Percentiles rank a stretch among this genome's conserved stretches.
These are phyloP conservation scores for Stentor coeruleus DNA, from an alignment of 73 alveolate species.

Conservation along the genomic window DNA sequence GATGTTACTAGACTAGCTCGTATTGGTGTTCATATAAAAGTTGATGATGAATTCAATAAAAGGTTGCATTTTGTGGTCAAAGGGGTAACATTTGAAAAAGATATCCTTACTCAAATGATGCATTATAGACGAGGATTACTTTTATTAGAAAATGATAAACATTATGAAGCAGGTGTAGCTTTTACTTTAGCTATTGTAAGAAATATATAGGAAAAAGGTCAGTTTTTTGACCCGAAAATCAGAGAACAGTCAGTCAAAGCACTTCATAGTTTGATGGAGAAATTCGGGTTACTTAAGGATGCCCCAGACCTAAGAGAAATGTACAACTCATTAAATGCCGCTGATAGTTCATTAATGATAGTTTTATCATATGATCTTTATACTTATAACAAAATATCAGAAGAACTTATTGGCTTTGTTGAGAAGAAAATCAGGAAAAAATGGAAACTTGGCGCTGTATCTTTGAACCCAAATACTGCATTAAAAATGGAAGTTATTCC, in stretches of 20 bases:
- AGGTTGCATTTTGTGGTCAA: slow-evolving; percentile 5
- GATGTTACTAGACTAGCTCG: neutral
- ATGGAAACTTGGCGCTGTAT: neutral
- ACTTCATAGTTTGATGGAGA: neutral
- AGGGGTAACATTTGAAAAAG: neutral
- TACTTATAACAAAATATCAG: neutral
- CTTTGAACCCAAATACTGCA: neutral
- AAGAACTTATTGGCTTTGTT: neutral
- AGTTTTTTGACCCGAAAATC: slow-evolving; percentile 17
- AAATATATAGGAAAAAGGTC: slow-evolving; percentile 3
- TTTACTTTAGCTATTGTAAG: slow-evolving; percentile 5
- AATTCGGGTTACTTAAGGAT: neutral
- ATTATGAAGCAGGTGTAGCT: slow-evolving; percentile 9
- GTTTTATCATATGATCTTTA: neutral
- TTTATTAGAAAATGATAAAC: neutral
- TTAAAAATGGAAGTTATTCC: neutral
- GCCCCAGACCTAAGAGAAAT: neutral
- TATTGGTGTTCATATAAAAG: slow-evolving; percentile 7
- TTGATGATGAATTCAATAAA: neutral
- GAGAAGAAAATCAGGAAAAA: neutral
- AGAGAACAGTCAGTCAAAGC: neutral
- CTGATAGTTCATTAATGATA: neutral
- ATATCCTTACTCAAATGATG: slow-evolving; percentile 13
- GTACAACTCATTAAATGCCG: neutral
- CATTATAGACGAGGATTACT: neutral